Percentiles rank a stretch among this genome's conserved stretches.
Conservation (phyloP, 202 grass and related monocot species). For the Panicum hallii region DNA sequence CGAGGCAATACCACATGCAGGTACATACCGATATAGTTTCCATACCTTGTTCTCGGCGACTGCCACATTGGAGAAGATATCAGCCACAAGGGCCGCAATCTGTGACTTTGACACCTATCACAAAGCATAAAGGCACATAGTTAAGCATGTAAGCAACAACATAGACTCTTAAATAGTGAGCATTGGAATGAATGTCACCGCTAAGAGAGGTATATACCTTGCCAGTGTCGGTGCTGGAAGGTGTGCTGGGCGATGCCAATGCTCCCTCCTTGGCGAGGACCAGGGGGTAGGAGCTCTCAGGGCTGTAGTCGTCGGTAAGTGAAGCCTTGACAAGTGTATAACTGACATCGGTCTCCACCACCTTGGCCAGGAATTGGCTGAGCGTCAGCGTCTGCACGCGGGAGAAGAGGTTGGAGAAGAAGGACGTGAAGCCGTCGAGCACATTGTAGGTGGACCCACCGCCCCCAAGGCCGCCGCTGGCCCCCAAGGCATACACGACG, state of each 20-base stretch:
- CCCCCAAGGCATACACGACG: slow-evolving; percentile 61
- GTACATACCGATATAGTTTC: neutral
- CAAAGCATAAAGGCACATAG: slow-evolving; percentile 8
- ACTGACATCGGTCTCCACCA: slow-evolving; percentile 76
- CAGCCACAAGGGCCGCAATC: slow-evolving; percentile 81
- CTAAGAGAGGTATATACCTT: slow-evolving; percentile 34
- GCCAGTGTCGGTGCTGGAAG: slow-evolving; percentile 44
- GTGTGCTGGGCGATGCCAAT: slow-evolving; percentile 11
- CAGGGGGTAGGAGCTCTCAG: slow-evolving; percentile 73
- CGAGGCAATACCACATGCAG: neutral
- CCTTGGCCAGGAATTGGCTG: slow-evolving; percentile 72
- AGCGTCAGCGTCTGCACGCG: slow-evolving; percentile 64
- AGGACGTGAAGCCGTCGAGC: slow-evolving; percentile 77
- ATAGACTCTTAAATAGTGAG: slow-evolving; percentile 2
- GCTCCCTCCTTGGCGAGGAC: slow-evolving; percentile 67
- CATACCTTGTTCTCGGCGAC: slow-evolving; percentile 91
- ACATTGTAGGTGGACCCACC: slow-evolving; percentile 70
- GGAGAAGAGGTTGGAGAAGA: slow-evolving; percentile 81
- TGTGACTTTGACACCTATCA: slow-evolving; percentile 76
- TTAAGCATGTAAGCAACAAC: slow-evolving; percentile 15
- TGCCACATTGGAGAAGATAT: slow-evolving; percentile 80
- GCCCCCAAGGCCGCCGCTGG: neutral
- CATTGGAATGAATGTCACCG: neutral
- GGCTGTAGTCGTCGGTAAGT: slow-evolving; percentile 81
- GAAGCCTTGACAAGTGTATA: slow-evolving; percentile 82